Evolutionary conservation across 2,329 filamentous ascomycete species (phyloP), one percentile per base, ranked within the genome.

Genomic region (Exserohilum turcica): DNA sequence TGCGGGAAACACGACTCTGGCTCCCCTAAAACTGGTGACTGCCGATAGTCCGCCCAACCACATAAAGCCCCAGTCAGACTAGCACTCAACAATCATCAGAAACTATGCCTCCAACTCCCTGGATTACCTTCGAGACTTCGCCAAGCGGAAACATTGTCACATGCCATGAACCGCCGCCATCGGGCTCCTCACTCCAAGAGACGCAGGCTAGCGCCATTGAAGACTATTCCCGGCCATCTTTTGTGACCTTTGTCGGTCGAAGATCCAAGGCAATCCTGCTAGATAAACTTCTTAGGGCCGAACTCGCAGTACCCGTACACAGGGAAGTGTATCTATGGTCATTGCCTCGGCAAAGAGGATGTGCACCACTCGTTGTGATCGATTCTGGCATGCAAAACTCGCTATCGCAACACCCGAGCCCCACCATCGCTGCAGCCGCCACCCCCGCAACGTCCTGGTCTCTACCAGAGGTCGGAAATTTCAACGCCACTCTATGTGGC

Each of bases 121-220:
- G n/a, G 49, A 52, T 52, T 27, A 46, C 36, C 16, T 52, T 45
- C 21, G 36, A 52, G n/a, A 45, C 42, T 27, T 51, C 42, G 12
- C 27, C 18, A 6, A 38, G 28, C 13, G 27, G 33, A 18, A 44
- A 45, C n/a, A 40, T 32, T 12, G n/a, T 51, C 3, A 51, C 24
- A 27, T 32, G 39, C 18, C 24, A 24, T 24, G 21, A 24, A 24
- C 21, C 21, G 21, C 21, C 21, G 21, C 21, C 21, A 24, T 24
- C 21, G 21, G 21, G 21, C 21, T 24, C 21, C 21, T 24, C 21
- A 24, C 21, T 24, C 21, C 21, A 24, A 24, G 21, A 24, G 21
- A 24, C 21, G 21, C 21, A 24, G 21, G 21, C 21, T 24, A 24
- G 21, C 21, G 21, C 21, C 21, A 24, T 24, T 24, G 21, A 24